Evolutionary conservation across 768 basidiomycete genomes (phyloP).

Genomic region (Pulveroboletus frians): DNA sequence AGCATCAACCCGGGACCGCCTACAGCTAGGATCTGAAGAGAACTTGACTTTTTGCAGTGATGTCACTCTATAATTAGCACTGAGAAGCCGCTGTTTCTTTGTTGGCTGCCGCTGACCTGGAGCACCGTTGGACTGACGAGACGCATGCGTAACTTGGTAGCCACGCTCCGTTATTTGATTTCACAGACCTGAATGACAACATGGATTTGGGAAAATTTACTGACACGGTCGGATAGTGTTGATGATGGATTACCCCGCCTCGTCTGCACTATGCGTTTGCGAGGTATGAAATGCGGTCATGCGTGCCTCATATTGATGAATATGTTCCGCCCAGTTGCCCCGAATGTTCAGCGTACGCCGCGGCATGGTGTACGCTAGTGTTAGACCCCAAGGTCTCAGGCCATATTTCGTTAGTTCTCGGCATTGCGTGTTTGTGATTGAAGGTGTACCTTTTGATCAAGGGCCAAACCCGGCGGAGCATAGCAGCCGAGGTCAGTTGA

Average conservation of each 20-base stretch:
- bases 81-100: neutral
- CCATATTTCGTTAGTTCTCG: conserved; percentile 8
- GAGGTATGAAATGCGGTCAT: neutral
- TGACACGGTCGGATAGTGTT: neutral
- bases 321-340: neutral
- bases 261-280: neutral
- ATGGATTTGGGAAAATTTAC: neutral
- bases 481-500: conserved; percentile 11
- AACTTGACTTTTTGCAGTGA: neutral
- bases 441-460: conserved; percentile 9
- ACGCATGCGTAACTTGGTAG: too few relatives aligned
- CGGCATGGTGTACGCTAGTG: neutral
- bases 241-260: neutral
- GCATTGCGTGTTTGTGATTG: conserved; percentile 3
- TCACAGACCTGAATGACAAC: neutral
- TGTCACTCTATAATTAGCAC: neutral
- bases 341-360: neutral
- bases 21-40: neutral
- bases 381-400: conserved; percentile 8
- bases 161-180: neutral
- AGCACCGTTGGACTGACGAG: too few relatives aligned
- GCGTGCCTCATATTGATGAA: neutral
- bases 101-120: neutral
- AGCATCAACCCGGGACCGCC: neutral
- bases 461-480: conserved; percentile 12